Evolutionary conservation across 371 early-diverging fungal genomes (phyloP), one percentile per base, ranked within the genome.

Genomic region (Mortierella sp.): DNA sequence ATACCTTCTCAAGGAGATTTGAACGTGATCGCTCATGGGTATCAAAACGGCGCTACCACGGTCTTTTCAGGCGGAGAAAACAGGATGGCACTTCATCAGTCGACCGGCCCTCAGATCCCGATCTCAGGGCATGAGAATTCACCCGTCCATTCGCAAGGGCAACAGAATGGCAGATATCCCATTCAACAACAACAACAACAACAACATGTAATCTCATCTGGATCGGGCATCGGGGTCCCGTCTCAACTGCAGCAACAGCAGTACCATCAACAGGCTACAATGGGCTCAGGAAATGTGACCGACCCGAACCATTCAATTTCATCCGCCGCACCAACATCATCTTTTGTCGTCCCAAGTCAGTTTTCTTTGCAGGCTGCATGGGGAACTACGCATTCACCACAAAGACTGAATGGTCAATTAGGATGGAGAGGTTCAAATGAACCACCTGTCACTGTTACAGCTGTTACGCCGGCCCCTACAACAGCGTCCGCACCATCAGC

Each of bases 321-420:
- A 3, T 71, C 72, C 0, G 62, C 61, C 37, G 50, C 62, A 6
- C 57, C 61, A 24, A 52, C 49, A 4, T 63, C 70, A 1, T 47
- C 63, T 0, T 43, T 53, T 19, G 70, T n/a, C 6, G 31, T 63
- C 4, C 41, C 70, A 27, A 57, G 54, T 40, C 58, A 53, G 43
- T 51, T 49, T 17, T 41, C 40, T 31, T 28, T 37, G 21, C 9
- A n/a, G 27, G 56, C 6, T 53, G 27, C 53, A 17, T 31, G 28
- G 52, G 13, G 13, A 14, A n/a, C n/a, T n/a, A n/a, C n/a, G n/a
- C n/a, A 3, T 16, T 12, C 39, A 25, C 25, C 22, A 24, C 22
- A 16, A 10, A 25, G 13, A 44, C 44, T 28, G 3, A 41, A 43
- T 12, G 55, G 5, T 13, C 25, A 43, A 10, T 28, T 54, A 44